A percentile compares a stretch with the other conserved stretches of the same genome.
phyloP scores from a whole-genome alignment of 2,329 filamentous ascomycete species.

The Phyllosticta capitalensis region DNA sequence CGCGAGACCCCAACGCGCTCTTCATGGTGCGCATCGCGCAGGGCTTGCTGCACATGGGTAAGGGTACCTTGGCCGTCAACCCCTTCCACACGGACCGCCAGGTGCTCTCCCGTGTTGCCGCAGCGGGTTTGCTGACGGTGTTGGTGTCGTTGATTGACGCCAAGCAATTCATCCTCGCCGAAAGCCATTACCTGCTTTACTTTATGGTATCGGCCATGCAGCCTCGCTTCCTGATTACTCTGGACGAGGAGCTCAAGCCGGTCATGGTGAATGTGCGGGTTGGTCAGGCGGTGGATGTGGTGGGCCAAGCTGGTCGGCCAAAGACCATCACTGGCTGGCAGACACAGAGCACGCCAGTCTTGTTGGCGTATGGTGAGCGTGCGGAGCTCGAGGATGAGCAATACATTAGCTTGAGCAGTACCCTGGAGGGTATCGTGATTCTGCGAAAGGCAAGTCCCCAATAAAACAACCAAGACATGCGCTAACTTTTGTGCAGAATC shows the following conservation, averaged over 20 bases:
- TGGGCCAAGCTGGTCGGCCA: constrained; percentile 89
- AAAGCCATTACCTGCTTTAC: constrained; percentile 89
- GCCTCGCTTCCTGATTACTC: constrained; percentile 88
- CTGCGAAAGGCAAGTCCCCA: constrained; percentile 71
- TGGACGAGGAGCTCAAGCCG: constrained; percentile 90
- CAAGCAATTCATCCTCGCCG: constrained; percentile 67
- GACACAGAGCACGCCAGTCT: constrained; percentile 96
- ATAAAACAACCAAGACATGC: neutral
- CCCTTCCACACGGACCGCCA: constrained; percentile 99
- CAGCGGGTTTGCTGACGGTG: constrained; percentile 80
- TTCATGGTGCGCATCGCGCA: constrained; percentile 99
- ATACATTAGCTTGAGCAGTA: constrained; percentile 86
- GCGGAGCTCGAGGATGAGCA: constrained; percentile 97
- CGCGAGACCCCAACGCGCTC: constrained; percentile 86
- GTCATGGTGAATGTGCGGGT: constrained; percentile 93
- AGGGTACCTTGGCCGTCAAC: constrained; percentile 89
- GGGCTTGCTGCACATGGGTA: constrained; percentile 96
- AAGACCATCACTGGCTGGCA: constrained; percentile 99
- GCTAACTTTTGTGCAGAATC: constrained; percentile 28
- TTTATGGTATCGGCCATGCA: constrained; percentile 96
- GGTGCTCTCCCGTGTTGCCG: constrained; percentile 83
- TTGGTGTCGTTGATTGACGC: constrained; percentile 91
- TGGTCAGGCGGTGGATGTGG: constrained; percentile 95
- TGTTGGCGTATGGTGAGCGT: constrained; percentile 88
- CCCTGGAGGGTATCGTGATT: constrained; percentile 89